These are phyloP conservation scores for Fusarium humuli DNA, from an alignment of 2,329 filamentous ascomycete species.

Conservation along the genomic window DNA sequence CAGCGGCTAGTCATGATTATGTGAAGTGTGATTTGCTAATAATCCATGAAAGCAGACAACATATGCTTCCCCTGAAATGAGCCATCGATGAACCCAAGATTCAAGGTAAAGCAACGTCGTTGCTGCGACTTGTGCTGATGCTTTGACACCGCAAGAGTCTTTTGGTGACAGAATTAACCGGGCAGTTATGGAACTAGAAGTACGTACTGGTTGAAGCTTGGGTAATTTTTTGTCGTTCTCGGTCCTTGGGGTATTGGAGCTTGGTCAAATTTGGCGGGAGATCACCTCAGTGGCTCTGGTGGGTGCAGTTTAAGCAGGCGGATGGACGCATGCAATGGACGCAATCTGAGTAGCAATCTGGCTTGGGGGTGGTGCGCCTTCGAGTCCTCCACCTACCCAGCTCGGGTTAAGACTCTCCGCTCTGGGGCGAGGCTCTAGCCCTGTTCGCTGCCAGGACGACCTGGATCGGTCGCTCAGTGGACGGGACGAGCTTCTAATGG, in stretches of 20 bases:
- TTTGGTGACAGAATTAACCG: neutral
- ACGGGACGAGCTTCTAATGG: constrained; percentile 33
- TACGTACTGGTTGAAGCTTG: neutral
- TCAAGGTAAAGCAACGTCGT: neutral
- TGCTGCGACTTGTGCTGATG: neutral
- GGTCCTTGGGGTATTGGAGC: constrained; percentile 13
- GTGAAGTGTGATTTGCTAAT: constrained; percentile 32
- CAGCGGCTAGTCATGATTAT: constrained; percentile 30
- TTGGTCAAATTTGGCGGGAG: constrained; percentile 39
- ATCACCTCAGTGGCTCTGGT: constrained; percentile 41
- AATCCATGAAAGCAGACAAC: constrained; percentile 9
- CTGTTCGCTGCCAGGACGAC: constrained; percentile 37
- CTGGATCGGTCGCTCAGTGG: constrained; percentile 34
- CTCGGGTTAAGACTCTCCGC: constrained; percentile 38
- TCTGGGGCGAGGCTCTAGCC: constrained; percentile 41
- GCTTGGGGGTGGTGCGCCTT: constrained; percentile 39
- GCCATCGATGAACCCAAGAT: neutral
- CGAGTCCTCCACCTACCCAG: constrained; percentile 40
- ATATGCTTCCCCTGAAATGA: constrained; percentile 21
- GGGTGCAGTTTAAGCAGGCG: constrained; percentile 31
- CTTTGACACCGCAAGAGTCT: neutral
- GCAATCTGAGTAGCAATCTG: constrained; percentile 39
- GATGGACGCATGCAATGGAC: constrained; percentile 33
- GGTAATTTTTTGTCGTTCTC: neutral
- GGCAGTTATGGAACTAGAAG: neutral